Base-by-base conservation (phyloP, 2,329 filamentous ascomycete species). In the Xylariaceae sp. region DNA sequence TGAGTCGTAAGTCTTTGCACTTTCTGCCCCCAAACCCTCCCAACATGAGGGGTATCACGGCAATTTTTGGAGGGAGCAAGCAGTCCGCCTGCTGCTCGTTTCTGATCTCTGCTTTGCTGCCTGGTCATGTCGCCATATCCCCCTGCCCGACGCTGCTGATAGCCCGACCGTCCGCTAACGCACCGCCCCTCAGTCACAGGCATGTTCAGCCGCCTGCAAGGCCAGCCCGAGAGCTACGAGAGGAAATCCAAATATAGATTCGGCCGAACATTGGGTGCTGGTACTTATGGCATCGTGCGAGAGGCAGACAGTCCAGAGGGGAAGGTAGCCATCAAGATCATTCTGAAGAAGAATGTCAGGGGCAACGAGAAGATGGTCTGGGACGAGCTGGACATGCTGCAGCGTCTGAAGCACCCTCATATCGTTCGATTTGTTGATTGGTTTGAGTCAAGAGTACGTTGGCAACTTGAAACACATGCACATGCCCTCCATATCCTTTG, bases 351-450 rank as follows among this genome's bases (percentile, higher is more conserved):
- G 74, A 97, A 95, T 68, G 91, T 98, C 63, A 94, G 90, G 65
- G 91, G 90, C 51, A 97, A 97, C 59, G 93, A 98, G 73, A 82
- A 85, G 65, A 98, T 98, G 93, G 93, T 98, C 31, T 93, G 95
- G 64, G 93, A 98, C 65, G 93, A 98, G 72, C 76, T 98, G 57
- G 79, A 89, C 53, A 89, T 98, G 81, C 78, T 98, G 51, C 89
- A 96, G 69, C 80, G 81, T 44, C 80, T 98, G 61, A 79, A 89
- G 61, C 93, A 98, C 64, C 87, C 89, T 39, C 89, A 97, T 67
- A 98, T 98, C 63, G 93, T 98, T 69, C 84, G 85, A 55, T 98
- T 98, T 62, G 86, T 93, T 55, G 93, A 98, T 66, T 98, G 93
- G 91, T 98, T 98, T 63, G 93, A 98, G 71, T 97, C 91, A 42